Evolutionary conservation across 257 asterid species (phyloP).

Genomic region (Solanum chiquidenum): DNA sequence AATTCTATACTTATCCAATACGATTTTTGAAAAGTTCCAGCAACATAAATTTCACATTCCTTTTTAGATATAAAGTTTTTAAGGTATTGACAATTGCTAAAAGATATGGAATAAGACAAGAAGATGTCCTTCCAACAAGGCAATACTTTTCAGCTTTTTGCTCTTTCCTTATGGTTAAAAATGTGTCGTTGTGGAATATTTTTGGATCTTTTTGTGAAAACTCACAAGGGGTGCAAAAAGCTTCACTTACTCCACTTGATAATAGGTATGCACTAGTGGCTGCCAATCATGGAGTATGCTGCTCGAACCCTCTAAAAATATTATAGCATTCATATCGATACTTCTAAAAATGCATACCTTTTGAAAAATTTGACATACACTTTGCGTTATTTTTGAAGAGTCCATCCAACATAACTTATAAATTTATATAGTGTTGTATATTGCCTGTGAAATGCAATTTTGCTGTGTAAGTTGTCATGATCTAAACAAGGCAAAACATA

Average conservation of each 20-base stretch:
- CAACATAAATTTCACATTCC: neutral
- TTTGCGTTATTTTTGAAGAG: neutral
- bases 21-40: neutral
- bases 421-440: neutral
- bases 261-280: neutral
- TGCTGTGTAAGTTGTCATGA: neutral
- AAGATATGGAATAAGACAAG: slow-evolving; percentile 12
- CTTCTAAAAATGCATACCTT: neutral
- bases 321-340: neutral
- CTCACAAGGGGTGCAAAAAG: neutral
- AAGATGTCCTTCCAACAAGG: neutral
- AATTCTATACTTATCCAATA: neutral
- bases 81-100: neutral
- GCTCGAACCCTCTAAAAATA: neutral
- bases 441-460: neutral
- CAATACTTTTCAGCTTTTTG: neutral
- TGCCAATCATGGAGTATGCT: neutral
- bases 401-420: neutral
- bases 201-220: neutral
- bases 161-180: neutral
- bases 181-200: neutral
- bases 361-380: neutral
- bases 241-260: neutral
- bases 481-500: neutral
- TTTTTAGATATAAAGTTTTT: neutral